phyloP scores from a whole-genome alignment of 352 stramenopile genomes.

The Globisporangium cederbergense region DNA sequence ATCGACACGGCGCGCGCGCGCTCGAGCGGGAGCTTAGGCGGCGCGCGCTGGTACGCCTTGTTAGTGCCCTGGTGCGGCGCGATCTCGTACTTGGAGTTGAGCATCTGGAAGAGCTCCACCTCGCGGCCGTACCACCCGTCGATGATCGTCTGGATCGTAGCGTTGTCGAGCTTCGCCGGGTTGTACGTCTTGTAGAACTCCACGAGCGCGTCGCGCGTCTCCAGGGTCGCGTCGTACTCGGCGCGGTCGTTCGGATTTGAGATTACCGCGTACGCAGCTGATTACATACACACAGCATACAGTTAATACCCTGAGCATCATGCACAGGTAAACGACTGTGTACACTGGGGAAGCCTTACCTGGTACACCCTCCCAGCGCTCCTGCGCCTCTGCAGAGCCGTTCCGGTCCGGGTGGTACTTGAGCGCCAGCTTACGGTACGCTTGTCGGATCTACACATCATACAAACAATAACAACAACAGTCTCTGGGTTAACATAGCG shows the following conservation, averaged over 20 bases:
- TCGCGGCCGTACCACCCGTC: constrained; percentile 83
- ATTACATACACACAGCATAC: not conserved
- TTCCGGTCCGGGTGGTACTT: constrained; percentile 93
- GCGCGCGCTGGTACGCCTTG: constrained; percentile 37
- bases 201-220: constrained; percentile 71
- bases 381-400: constrained; percentile 57
- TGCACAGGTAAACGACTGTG: not conserved
- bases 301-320: not conserved
- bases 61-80: constrained; percentile 69
- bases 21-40: constrained; percentile 45
- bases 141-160: constrained; percentile 84
- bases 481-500: constrained; percentile 1
- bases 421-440: constrained; percentile 85
- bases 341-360: constrained; percentile 9
- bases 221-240: constrained; percentile 76
- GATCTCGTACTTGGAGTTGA: constrained; percentile 86
- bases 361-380: constrained; percentile 74
- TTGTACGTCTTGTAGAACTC: constrained; percentile 85
- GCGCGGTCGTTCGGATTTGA: constrained; percentile 76
- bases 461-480: constrained; percentile 6
- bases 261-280: constrained; percentile 59
- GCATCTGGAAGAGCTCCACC: constrained; percentile 85
- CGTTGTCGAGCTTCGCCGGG: constrained; percentile 79
- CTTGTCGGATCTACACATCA: constrained; percentile 85
- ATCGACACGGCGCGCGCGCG: constrained; percentile 52